Evolutionary conservation across 164 flowering plant genomes (phyloP), one percentile per base, ranked within the genome.

Genomic region (Protea cynaroides): DNA sequence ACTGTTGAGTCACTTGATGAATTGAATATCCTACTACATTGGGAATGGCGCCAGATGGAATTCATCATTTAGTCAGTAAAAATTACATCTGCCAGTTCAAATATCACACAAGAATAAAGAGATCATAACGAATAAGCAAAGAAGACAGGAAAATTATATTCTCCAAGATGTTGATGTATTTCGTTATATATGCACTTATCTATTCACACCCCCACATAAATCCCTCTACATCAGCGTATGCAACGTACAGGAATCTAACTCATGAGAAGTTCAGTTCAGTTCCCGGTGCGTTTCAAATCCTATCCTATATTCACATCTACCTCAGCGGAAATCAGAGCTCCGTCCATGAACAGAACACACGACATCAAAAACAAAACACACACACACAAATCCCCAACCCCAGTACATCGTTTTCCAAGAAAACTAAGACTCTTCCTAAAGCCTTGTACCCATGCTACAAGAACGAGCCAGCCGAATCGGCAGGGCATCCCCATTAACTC

Each of bases 371-470:
- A 25, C 40, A 52, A 60, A 51, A 53, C 57, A 66, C 24, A 63
- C 60, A 56, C 65, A 29, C 4, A 29, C 34, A 3, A 29, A 3
- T 5, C 34, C 34, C 34, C 34, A 29, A 29, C 81, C 68, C 61
- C 63, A 79, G 67, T 70, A 73, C 72, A 69, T 29, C 52, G 17
- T 49, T 11, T 38, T 58, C 63, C 63, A 38, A 14, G 52, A 66
- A 74, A 57, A 67, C 13, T 67, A 44, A 62, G 25, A 51, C 25
- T 50, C 36, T 43, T 63, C 66, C 82, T 85, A 88, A 72, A 81
- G 78, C 82, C 90, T 83, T 24, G 83, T 59, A 36, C 77, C 69
- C 96, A 87, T 78, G 88, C 89, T 90, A 76, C 75, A 82, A 67
- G 87, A 85, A 69, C 95, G 93, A 79, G 84, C 75, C 80, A 89